phyloP scores from a whole-genome alignment of 345 rosid genomes.

The Brassica carinata region DNA sequence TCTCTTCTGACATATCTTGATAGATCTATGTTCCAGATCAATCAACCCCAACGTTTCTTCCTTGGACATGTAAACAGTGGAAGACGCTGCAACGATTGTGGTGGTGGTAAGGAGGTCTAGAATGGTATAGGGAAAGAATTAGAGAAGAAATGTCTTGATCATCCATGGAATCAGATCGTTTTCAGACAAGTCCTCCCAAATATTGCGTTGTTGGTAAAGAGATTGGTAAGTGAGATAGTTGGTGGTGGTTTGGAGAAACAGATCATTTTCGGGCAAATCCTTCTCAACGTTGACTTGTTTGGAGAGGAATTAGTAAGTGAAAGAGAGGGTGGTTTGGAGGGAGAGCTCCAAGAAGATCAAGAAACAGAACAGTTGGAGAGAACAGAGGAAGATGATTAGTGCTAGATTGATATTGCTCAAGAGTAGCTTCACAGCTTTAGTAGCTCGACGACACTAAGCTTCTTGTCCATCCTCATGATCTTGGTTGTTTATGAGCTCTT shows the following conservation, averaged over 20 bases:
- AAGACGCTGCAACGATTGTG: slow-evolving; percentile 32
- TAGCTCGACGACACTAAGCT: slow-evolving; percentile 36
- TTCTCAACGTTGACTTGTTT: not conserved
- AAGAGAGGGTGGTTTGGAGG: slow-evolving; percentile 29
- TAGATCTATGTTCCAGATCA: slow-evolving; percentile 4
- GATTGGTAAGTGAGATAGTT: not conserved
- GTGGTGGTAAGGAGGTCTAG: slow-evolving; percentile 46
- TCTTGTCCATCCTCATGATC: slow-evolving; percentile 17
- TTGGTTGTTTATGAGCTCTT: not conserved
- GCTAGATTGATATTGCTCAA: slow-evolving; percentile 19
- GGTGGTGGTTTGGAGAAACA: not conserved
- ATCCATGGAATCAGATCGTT: slow-evolving; percentile 19
- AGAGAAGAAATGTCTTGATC: slow-evolving; percentile 18
- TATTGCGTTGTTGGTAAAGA: not conserved
- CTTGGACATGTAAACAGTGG: slow-evolving; percentile 26
- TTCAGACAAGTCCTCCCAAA: not conserved
- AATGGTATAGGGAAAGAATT: slow-evolving; percentile 23
- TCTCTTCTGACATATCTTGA: slow-evolving; percentile 24
- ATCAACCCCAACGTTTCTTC: slow-evolving; percentile 32
- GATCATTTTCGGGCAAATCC: not conserved
- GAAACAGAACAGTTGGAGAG: slow-evolving; percentile 43
- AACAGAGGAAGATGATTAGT: slow-evolving; percentile 28
- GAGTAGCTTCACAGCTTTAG: slow-evolving; percentile 36
- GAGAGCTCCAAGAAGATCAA: slow-evolving; percentile 36
- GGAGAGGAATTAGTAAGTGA: not conserved